phyloP scores from a whole-genome alignment of 2,329 filamentous ascomycete species.

The Fusarium sulawesiense region DNA sequence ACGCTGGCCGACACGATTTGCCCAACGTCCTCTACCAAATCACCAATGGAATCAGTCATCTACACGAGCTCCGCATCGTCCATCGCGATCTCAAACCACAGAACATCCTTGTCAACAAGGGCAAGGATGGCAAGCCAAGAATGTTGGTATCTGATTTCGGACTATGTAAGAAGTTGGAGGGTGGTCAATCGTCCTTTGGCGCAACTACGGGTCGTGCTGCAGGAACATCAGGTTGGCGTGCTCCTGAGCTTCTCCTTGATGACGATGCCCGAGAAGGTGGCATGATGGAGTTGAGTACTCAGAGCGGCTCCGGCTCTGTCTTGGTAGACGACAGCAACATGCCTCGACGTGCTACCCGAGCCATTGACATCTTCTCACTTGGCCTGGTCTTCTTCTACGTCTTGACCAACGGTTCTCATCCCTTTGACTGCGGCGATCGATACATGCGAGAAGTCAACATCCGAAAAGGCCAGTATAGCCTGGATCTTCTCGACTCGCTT shows the following conservation, averaged over 20 bases:
- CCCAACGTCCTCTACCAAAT: slow-evolving; percentile 88
- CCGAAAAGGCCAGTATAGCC: slow-evolving; percentile 84
- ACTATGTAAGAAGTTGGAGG: slow-evolving; percentile 95
- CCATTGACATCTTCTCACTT: slow-evolving; percentile 97
- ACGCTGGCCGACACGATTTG: slow-evolving; percentile 78
- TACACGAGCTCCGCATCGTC: slow-evolving; percentile 93
- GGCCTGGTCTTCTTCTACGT: slow-evolving; percentile 99
- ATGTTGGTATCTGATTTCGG: slow-evolving; percentile 97
- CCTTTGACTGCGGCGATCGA: slow-evolving; percentile 92
- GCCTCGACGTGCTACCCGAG: slow-evolving; percentile 85
- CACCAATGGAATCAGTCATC: slow-evolving; percentile 85
- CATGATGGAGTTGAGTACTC: slow-evolving; percentile 64
- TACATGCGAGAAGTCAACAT: slow-evolving; percentile 99
- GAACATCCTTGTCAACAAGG: slow-evolving; percentile 89
- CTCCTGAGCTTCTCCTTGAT: slow-evolving; percentile 89
- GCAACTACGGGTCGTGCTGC: slow-evolving; percentile 94
- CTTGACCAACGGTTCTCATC: slow-evolving; percentile 90
- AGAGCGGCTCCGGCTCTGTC: slow-evolving; percentile 71
- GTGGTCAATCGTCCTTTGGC: slow-evolving; percentile 92
- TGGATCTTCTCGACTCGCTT: slow-evolving; percentile 77
- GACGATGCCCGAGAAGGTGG: slow-evolving; percentile 71
- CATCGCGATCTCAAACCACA: slow-evolving; percentile 98
- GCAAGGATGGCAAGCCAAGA: slow-evolving; percentile 76
- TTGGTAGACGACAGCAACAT: slow-evolving; percentile 68
- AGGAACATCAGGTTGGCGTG: slow-evolving; percentile 95